Percentiles rank a stretch among this genome's conserved stretches.
phyloP scores from a whole-genome alignment of 805 yeast species.

The Sugiyamaella valdiviana region DNA sequence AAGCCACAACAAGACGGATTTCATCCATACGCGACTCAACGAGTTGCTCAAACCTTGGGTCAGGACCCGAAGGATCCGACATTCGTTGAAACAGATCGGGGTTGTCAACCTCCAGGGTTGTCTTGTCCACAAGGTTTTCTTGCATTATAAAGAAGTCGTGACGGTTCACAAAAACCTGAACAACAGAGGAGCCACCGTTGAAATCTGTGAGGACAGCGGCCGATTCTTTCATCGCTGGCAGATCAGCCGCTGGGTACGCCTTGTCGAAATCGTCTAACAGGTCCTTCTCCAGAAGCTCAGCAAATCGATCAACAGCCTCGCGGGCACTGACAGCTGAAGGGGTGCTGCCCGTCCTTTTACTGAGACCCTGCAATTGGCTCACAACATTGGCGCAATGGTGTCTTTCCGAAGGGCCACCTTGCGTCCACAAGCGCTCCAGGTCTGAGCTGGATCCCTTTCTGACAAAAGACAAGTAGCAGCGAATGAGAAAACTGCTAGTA shows the following conservation, averaged over 20 bases:
- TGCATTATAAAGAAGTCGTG: conserved; percentile 60
- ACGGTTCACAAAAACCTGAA: conserved; percentile 74
- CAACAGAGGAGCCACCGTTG: conserved; percentile 79
- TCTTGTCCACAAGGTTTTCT: conserved; percentile 35
- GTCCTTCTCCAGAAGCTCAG: conserved; percentile 69
- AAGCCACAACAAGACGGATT: conserved; percentile 51
- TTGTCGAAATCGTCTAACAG: conserved; percentile 63
- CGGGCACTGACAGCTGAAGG: conserved; percentile 21
- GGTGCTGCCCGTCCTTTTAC: conserved; percentile 49
- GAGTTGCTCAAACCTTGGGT: conserved; percentile 44
- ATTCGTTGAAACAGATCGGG: conserved; percentile 48
- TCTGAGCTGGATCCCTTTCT: conserved; percentile 48
- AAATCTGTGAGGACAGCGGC: conserved; percentile 70
- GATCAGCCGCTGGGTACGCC: conserved; percentile 65
- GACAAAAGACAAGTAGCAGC: conserved; percentile 71
- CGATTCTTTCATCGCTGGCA: conserved; percentile 61
- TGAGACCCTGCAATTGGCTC: conserved; percentile 55
- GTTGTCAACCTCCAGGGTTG: conserved; percentile 27
- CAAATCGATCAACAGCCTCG: conserved; percentile 55
- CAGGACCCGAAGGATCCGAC: conserved; percentile 51
- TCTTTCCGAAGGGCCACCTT: conserved; percentile 41
- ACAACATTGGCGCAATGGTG: conserved; percentile 64
- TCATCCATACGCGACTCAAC: conserved; percentile 51
- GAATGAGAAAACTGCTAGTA: conserved; percentile 64
- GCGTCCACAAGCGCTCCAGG: conserved; percentile 51